Base-by-base conservation (phyloP, 371 early-diverging fungal genomes). In the Haplosporangium sp. region DNA sequence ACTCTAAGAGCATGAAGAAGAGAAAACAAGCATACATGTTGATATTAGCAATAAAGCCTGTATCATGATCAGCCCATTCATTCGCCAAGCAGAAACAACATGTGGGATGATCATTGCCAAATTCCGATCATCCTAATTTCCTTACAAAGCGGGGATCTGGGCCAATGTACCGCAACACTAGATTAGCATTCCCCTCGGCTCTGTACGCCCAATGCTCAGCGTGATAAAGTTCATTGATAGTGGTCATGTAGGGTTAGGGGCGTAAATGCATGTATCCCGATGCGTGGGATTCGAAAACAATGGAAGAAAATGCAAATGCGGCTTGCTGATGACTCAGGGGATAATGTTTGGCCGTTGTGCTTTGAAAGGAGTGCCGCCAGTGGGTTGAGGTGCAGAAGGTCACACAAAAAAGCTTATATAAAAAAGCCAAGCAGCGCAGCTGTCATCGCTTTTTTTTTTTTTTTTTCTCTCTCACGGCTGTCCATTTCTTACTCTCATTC, bases 151-250 rank as follows among this genome's bases (percentile, higher is more conserved):
- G 59, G 16, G 73, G 62, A 21, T 68, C 55, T 7, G 73, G 69
- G 1, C 80, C 80, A 36, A 55, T 55, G 69, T 73, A 79, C 48
- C 69, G 54, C 9, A 79, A 42, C 41, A 79, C 80, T n/a, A 79
- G 21, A 47, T 79, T 79, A 48, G 80, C 80, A 59, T 79, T 79
- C 23, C 80, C 80, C 18, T 79, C 80, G 1, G 73, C 80, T 9
- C 69, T 50, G 59, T 79, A 79, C 42, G 40, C 38, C 80, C 80
- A 79, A 18, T 79, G 62, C 11, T 64, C 58, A 16, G 55, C 64
- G 12, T 23, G 43, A 62, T 72, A 69, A 18, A 79, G 69, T 51
- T 73, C 64, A 18, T 52, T 37, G 21, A 65, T 40, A 29, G 63
- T 55, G 16, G 65, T 43, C 73, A 68, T 79, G 29, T 29, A 29